Evolutionary conservation across 106 monocot species (phyloP).

Genomic region (Narthecium ossifragum): DNA sequence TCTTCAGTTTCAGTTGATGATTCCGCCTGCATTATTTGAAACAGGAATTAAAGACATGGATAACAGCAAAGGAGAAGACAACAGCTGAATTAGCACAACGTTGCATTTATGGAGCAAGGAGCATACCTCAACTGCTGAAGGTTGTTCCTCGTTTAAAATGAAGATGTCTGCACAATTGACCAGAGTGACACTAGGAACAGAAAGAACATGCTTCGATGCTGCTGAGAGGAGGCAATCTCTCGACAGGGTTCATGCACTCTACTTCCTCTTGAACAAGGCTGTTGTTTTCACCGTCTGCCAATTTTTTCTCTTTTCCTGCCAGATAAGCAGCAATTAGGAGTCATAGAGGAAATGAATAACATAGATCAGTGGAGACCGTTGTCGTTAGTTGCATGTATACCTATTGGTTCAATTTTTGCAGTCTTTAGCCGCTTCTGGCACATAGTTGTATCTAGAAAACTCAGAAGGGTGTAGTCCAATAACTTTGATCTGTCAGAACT

Average conservation of each 20-base stretch:
- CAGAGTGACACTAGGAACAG: slow-evolving; percentile 19
- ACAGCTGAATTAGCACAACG: too few species aligned
- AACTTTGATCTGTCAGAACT: slow-evolving; percentile 34
- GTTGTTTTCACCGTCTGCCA: not conserved
- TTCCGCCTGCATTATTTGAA: too few species aligned
- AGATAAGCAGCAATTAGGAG: not conserved
- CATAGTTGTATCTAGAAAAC: slow-evolving; percentile 44
- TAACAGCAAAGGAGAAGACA: too few species aligned
- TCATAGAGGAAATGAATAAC: not conserved
- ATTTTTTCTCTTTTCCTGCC: slow-evolving; percentile 8
- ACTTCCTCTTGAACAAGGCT: slow-evolving; percentile 7
- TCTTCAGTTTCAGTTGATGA: too few species aligned
- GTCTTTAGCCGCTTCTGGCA: slow-evolving; percentile 37
- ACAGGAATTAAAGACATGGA: too few species aligned
- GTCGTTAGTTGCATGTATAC: slow-evolving; percentile 7
- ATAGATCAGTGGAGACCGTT: not conserved
- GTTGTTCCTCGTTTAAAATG: not conserved
- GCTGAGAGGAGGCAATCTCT: not conserved
- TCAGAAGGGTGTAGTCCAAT: slow-evolving; percentile 26
- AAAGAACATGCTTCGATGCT: not conserved
- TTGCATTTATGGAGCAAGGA: not conserved
- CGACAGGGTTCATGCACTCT: slow-evolving; percentile 5
- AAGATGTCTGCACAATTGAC: slow-evolving; percentile 1
- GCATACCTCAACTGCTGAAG: slow-evolving; percentile 2
- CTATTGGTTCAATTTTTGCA: slow-evolving; percentile 9